Evolutionary conservation across 2,329 filamentous ascomycete genomes (phyloP).

Genomic region (Fusarium sp.): DNA sequence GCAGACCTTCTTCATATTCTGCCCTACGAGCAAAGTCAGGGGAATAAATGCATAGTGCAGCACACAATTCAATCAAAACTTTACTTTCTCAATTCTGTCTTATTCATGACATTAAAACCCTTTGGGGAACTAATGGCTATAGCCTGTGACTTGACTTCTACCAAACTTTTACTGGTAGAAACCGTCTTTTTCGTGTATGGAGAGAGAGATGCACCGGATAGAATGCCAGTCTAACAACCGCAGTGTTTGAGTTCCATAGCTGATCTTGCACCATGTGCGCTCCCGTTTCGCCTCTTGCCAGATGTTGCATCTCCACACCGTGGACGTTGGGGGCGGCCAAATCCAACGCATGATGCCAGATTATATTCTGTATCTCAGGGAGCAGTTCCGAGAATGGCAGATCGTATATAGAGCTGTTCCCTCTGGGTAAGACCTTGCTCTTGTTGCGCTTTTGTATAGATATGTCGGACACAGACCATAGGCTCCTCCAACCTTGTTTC

Average conservation of each 20-base stretch:
- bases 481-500: neutral
- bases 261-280: neutral
- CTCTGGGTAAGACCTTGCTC: neutral
- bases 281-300: neutral
- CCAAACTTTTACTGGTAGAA: neutral
- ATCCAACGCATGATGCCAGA: neutral
- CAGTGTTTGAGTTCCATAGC: neutral
- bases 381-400: neutral
- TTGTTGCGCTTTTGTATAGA: neutral
- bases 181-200: neutral
- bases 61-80: neutral
- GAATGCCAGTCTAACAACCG: too few species aligned
- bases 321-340: neutral
- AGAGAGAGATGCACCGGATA: neutral
- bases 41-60: neutral
- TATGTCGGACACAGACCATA: neutral
- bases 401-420: neutral
- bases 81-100: neutral
- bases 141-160: neutral
- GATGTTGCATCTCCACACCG: fast-evolving
- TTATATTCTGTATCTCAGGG: neutral
- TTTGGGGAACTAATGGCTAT: neutral
- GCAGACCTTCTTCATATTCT: neutral
- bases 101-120: neutral
- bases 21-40: neutral